A percentile compares a stretch with the other conserved stretches of the same genome.
Evolutionary conservation across 441 rosid species (phyloP).

Genomic region (Populus trichocarpa): DNA sequence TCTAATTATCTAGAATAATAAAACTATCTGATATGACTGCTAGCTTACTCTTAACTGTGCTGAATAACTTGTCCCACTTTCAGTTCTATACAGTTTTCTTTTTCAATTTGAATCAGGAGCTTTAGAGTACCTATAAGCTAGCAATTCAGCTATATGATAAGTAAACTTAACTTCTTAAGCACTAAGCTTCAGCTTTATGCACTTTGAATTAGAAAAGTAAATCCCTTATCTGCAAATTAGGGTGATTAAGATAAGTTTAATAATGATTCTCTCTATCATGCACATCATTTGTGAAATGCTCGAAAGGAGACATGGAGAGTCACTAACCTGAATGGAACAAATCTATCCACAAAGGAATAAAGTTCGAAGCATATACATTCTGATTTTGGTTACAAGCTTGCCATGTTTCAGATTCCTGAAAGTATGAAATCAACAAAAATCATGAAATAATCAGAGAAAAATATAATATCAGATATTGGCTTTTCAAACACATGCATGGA

Average conservation of each 20-base stretch:
- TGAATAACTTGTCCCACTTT: not conserved
- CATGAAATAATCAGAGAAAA: not conserved
- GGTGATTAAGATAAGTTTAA: not conserved
- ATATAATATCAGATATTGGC: not conserved
- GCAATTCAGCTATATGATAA: not conserved
- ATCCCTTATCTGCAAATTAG: not conserved
- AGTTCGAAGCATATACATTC: constrained; percentile 74
- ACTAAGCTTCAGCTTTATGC: not conserved
- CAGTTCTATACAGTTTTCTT: too few species aligned
- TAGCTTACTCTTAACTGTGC: not conserved
- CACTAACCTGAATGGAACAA: constrained; percentile 64
- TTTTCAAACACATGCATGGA: not conserved
- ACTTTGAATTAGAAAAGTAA: not conserved
- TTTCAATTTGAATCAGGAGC: not conserved
- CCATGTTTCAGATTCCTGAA: constrained; percentile 55
- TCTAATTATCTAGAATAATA: not conserved
- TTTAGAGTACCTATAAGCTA: not conserved
- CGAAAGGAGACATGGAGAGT: constrained; percentile 7
- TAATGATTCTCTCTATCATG: not conserved
- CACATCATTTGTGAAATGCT: not conserved
- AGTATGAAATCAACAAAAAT: not conserved
- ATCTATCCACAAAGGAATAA: constrained; percentile 70
- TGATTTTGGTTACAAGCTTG: constrained; percentile 56
- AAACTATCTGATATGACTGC: not conserved
- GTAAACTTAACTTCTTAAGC: not conserved